Conservation (phyloP, 2,329 filamentous ascomycete species). For the Nakataea oryzae region DNA sequence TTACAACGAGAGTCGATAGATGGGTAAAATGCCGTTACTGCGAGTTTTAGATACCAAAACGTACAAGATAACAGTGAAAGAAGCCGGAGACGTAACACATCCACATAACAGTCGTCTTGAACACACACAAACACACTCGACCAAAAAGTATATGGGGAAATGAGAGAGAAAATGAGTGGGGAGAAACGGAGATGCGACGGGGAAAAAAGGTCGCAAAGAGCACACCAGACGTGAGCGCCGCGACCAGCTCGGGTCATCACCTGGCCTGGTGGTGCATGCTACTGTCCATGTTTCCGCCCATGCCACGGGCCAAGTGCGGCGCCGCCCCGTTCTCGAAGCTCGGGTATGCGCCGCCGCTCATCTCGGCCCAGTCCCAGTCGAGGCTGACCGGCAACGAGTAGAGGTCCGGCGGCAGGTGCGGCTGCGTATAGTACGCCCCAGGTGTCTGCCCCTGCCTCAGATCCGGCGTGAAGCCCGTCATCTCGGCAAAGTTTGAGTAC, state of each 20-base stretch:
- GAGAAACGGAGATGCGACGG: not conserved
- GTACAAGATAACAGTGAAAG: not conserved
- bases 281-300: not conserved
- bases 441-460: conserved; percentile 16
- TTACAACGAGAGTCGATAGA: not conserved
- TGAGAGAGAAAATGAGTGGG: not conserved
- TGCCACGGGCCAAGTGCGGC: not conserved
- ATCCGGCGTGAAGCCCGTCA: conserved; percentile 29
- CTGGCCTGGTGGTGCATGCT: not conserved
- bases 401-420: conserved; percentile 82
- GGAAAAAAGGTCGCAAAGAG: not conserved
- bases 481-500: conserved; percentile 28
- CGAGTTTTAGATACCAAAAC: not conserved
- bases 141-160: not conserved
- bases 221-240: not conserved
- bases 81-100: not conserved
- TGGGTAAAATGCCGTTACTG: not conserved
- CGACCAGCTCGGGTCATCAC: no score
- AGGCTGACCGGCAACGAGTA: conserved; percentile 95
- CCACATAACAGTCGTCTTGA: not conserved
- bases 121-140: not conserved
- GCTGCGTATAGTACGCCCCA: conserved; percentile 57
- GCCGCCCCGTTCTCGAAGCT: conserved; percentile 50
- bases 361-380: conserved; percentile 74
- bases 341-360: conserved; percentile 55